Evolutionary conservation across 75 land plant species (phyloP).

Genomic region (Sequoiadendron giganteum): DNA sequence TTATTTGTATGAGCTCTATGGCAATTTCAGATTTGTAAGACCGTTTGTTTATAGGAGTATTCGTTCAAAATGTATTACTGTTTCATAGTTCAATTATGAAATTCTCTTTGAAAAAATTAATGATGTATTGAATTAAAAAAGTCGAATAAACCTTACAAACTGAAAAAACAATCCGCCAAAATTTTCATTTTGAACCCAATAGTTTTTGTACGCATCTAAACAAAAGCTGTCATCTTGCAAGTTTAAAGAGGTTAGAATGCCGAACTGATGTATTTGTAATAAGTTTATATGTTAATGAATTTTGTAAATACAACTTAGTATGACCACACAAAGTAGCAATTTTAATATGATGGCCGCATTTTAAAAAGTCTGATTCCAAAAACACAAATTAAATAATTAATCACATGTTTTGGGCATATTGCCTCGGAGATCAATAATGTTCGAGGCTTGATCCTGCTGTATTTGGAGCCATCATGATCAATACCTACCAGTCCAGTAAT

Average conservation of each 20-base stretch:
- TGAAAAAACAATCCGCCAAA: background rate
- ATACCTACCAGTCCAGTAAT: background rate
- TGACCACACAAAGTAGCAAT: background rate
- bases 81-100: background rate
- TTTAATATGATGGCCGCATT: background rate
- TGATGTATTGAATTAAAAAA: background rate
- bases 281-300: background rate
- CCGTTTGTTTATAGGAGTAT: background rate
- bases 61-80: background rate
- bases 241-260: too few species aligned
- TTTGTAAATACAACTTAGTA: background rate
- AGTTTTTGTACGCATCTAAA: too few species aligned
- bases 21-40: too few species aligned
- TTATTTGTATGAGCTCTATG: too few species aligned
- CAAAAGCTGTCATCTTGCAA: too few species aligned
- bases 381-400: background rate
- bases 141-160: background rate
- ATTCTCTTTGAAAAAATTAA: background rate
- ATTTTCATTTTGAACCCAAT: background rate
- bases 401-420: background rate
- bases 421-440: background rate
- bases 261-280: background rate
- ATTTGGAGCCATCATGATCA: background rate
- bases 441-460: background rate
- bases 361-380: background rate